These are phyloP conservation scores for Cardamine occulta DNA, from an alignment of 345 rosid genomes.

Conservation along the genomic window DNA sequence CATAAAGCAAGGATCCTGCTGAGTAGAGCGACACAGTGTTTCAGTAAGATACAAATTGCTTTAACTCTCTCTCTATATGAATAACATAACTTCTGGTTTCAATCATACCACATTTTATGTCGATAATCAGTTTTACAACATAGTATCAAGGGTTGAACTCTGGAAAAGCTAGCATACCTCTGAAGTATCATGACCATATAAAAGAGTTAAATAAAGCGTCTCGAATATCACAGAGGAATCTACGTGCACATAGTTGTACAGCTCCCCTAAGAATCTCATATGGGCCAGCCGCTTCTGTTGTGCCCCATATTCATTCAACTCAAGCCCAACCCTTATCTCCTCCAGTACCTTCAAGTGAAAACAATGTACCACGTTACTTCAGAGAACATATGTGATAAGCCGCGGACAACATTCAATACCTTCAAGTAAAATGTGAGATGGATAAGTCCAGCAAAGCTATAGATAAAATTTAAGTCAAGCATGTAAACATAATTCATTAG, in stretches of 20 bases:
- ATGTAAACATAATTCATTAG: conserved; percentile 10
- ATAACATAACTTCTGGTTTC: conserved; percentile 18
- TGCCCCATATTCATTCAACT: conserved; percentile 93
- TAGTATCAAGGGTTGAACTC: conserved; percentile 1
- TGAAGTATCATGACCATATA: conserved; percentile 75
- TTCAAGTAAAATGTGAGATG: conserved; percentile 18
- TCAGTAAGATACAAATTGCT: conserved; percentile 11
- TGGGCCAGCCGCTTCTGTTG: conserved; percentile 98
- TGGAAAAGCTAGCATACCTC: conserved; percentile 62
- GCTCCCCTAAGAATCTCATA: conserved; percentile 96
- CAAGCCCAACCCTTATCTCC: conserved; percentile 95
- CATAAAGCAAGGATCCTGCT: background rate
- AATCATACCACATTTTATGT: conserved; percentile 13
- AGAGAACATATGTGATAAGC: conserved; percentile 5
- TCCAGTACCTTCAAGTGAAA: conserved; percentile 80
- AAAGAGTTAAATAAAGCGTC: conserved; percentile 81
- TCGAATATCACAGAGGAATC: conserved; percentile 98
- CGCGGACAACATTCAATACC: conserved; percentile 11
- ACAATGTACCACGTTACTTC: conserved; percentile 25
- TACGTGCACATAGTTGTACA: conserved; percentile 95
- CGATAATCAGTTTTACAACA: background rate
- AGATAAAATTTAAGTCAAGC: background rate
- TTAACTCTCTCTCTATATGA: background rate
- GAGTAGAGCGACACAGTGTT: conserved; percentile 10
- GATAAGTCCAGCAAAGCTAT: conserved; percentile 11